These are phyloP conservation scores for Leishmania arabica DNA, from an alignment of 208 protist genomes.

Conservation along the genomic window DNA sequence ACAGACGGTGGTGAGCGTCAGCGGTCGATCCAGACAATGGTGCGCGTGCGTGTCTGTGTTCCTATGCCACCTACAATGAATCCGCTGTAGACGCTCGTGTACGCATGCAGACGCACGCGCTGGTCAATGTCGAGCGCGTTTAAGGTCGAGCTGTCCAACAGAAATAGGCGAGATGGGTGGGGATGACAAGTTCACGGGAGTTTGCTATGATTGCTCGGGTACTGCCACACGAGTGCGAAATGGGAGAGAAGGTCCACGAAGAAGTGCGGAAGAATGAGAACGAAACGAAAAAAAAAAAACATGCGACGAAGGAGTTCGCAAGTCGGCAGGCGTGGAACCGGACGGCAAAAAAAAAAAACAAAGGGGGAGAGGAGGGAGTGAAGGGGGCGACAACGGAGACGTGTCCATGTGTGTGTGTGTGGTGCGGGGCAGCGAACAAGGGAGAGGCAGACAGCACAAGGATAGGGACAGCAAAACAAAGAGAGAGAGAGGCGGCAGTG, in stretches of 20 bases:
- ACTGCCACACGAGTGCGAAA: neutral
- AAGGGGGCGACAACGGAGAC: neutral
- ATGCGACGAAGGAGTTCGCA: neutral
- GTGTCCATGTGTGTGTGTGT: neutral
- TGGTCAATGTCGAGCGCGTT: neutral
- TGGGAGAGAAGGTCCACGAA: neutral
- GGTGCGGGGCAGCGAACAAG: neutral
- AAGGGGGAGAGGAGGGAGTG: too few species aligned
- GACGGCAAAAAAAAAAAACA: neutral
- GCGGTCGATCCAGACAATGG: conserved; percentile 4
- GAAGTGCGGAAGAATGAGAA: neutral
- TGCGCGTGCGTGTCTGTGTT: neutral
- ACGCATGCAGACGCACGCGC: neutral
- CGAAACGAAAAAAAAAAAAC: neutral
- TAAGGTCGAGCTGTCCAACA: neutral
- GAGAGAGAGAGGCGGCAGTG: too few species aligned
- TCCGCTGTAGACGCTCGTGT: neutral
- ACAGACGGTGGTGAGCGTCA: neutral
- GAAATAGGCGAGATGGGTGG: neutral
- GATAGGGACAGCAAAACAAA: neutral
- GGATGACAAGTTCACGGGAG: neutral
- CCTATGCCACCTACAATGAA: neutral
- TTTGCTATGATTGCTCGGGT: neutral
- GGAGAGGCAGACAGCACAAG: neutral
- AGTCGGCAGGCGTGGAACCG: neutral